Evolutionary conservation across 2,329 filamentous ascomycete species (phyloP).

Genomic region (Ophiostoma tasmaniense): DNA sequence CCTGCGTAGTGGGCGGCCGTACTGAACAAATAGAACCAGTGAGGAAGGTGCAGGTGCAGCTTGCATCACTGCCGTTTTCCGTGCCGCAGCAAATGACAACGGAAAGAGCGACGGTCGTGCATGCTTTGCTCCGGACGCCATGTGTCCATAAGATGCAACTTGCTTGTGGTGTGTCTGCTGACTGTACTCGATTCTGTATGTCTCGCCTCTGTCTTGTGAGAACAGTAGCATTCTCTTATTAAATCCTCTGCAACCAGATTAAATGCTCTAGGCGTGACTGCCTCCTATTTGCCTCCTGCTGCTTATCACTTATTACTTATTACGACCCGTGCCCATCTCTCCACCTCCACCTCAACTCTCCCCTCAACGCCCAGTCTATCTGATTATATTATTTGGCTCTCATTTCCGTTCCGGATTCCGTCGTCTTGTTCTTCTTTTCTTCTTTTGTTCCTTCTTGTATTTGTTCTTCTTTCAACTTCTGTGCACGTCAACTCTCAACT

Average conservation of each 20-base stretch:
- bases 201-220: neutral
- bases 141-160: neutral
- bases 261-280: neutral
- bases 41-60: neutral
- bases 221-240: neutral
- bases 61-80: too few species aligned
- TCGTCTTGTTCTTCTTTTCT: neutral
- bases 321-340: neutral
- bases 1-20: neutral
- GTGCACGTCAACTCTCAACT: neutral
- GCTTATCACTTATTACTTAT: neutral
- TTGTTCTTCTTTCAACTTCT: neutral
- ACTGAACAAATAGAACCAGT: neutral
- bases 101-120: neutral
- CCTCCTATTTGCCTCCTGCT: neutral
- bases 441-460: neutral
- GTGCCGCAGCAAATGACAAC: neutral
- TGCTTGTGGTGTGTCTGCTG: neutral
- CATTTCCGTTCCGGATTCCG: neutral
- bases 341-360: neutral
- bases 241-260: too few species aligned
- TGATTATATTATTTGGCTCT: neutral
- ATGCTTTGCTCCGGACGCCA: neutral
- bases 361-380: neutral
- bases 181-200: neutral